Conservation (phyloP, 2,329 filamentous ascomycete genomes). For the Chrysosporium keratinophilum region DNA sequence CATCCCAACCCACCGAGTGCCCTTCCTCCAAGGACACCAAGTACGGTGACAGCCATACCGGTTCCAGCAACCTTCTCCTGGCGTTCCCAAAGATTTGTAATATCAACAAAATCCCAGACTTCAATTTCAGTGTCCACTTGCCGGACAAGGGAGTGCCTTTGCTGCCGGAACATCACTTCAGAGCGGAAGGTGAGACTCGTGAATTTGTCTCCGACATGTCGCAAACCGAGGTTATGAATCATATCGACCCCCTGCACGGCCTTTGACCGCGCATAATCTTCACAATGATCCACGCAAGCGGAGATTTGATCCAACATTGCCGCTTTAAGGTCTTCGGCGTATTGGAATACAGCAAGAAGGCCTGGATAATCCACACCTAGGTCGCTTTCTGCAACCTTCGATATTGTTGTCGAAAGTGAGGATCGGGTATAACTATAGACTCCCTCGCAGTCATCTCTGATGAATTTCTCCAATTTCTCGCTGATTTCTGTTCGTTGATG, state of each 20-base stretch:
- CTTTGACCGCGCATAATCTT: conserved; percentile 70
- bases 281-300: conserved; percentile 64
- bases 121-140: conserved; percentile 83
- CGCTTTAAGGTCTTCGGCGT: conserved; percentile 82
- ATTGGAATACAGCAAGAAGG: conserved; percentile 73
- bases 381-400: conserved; percentile 62
- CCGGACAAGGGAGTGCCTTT: conserved; percentile 67
- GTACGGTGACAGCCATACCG: conserved; percentile 85
- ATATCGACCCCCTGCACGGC: conserved; percentile 71
- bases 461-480: conserved; percentile 68
- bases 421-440: conserved; percentile 76
- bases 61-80: conserved; percentile 94
- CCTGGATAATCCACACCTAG: conserved; percentile 81
- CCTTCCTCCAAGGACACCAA: conserved; percentile 71
- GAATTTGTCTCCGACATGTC: conserved; percentile 80
- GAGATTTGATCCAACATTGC: conserved; percentile 87
- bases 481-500: conserved; percentile 69
- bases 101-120: conserved; percentile 85
- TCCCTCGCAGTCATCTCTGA: conserved; percentile 74
- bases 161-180: conserved; percentile 87
- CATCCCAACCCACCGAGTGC: conserved; percentile 76
- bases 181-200: conserved; percentile 76
- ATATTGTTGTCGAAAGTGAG: conserved; percentile 64
- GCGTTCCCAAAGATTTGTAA: conserved; percentile 67
- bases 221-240: conserved; percentile 77